phyloP scores from a whole-genome alignment of 2,329 filamentous ascomycete genomes.

The Diaporthe helianthi region DNA sequence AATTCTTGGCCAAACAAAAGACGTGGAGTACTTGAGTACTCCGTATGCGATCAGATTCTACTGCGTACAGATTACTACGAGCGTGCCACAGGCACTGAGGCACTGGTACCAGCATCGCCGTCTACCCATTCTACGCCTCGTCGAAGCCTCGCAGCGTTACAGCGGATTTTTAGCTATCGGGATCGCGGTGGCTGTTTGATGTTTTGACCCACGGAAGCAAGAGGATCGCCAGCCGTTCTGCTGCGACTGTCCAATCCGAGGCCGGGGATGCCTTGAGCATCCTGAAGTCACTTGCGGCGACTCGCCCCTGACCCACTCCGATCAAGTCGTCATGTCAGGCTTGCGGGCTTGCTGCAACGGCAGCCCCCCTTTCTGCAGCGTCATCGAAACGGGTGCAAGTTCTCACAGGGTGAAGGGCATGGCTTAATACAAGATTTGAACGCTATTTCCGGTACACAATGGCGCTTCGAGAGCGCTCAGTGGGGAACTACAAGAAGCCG shows the following conservation, averaged over 20 bases:
- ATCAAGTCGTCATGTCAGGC: conserved; percentile 17
- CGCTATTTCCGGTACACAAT: conserved; percentile 30
- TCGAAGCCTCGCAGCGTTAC: conserved; percentile 1
- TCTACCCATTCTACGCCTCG: background rate
- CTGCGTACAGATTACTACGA: too few relatives aligned
- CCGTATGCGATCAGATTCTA: conserved; percentile 2
- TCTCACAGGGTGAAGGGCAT: conserved; percentile 16
- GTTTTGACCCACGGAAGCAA: conserved; percentile 27
- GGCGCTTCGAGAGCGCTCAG: conserved; percentile 28
- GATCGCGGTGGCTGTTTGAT: background rate
- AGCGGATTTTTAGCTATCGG: background rate
- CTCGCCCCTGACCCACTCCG: conserved; percentile 21
- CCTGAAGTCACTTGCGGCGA: conserved; percentile 26
- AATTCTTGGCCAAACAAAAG: background rate
- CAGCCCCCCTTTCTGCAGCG: conserved; percentile 29
- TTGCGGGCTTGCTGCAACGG: conserved; percentile 14
- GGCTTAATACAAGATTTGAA: conserved; percentile 29
- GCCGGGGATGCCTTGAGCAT: background rate
- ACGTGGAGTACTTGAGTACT: too few relatives aligned
- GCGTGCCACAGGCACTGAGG: background rate
- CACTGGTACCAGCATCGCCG: background rate
- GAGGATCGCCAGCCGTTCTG: conserved; percentile 30
- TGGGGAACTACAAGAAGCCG: conserved; percentile 25
- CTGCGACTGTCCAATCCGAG: conserved; percentile 30
- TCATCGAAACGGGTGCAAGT: conserved; percentile 32